Conservation (phyloP, 176 grass and related monocot species). For the Neostapfia colusana region DNA sequence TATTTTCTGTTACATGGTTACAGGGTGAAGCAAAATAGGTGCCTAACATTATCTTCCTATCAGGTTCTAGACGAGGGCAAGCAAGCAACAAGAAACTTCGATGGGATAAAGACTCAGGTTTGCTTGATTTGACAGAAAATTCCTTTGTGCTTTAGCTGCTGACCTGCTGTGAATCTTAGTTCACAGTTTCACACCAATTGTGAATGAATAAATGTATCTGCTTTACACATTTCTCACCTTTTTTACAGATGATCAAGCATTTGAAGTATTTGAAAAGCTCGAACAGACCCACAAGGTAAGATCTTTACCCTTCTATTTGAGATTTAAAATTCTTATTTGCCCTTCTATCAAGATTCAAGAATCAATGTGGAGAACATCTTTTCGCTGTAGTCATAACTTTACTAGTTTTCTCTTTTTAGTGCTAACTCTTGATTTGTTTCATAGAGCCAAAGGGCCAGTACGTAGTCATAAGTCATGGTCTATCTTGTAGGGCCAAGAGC, state of each 20-base stretch:
- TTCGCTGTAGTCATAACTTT: neutral
- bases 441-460: neutral
- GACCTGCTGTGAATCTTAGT: neutral
- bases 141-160: neutral
- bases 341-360: neutral
- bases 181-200: neutral
- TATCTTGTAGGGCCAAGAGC: neutral
- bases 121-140: conserved; percentile 4
- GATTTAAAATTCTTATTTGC: conserved; percentile 6
- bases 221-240: neutral
- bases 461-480: neutral
- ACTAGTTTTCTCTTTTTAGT: neutral
- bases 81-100: conserved; percentile 58
- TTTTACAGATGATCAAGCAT: conserved; percentile 31
- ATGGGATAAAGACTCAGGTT: conserved; percentile 68
- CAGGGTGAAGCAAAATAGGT: neutral
- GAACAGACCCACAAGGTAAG: conserved; percentile 47
- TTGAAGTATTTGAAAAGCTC: conserved; percentile 51
- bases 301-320: neutral
- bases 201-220: neutral
- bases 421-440: neutral
- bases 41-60: conserved; percentile 18
- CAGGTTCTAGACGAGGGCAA: conserved; percentile 44
- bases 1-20: conserved; percentile 16
- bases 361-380: too few species aligned